Evolutionary conservation across 2,329 filamentous ascomycete genomes (phyloP), one percentile per base, ranked within the genome.

Genomic region (Kalmusia sp.): DNA sequence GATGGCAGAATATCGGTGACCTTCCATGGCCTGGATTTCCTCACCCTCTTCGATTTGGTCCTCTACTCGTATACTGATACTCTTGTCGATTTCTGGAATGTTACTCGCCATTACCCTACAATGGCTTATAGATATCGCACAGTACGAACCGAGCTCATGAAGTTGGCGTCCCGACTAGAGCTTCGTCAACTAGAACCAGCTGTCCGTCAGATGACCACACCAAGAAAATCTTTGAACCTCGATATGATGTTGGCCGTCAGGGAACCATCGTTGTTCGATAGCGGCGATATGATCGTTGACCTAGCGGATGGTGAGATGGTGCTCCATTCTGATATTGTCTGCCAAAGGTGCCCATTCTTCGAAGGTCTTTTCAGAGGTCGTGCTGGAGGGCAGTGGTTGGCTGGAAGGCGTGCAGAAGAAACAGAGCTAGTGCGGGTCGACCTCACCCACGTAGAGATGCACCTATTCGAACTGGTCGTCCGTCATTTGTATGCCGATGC

Each of bases 321-420:
- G 12, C 87, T 89, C 1, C 95, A 99, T 66, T 93, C 91, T 59
- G 81, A 87, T 4, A 74, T 98, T 3, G 73, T 97, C 30, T 93
- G 92, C 60, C 87, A 88, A 65, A 83, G 95, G 60, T 97, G 93
- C 64, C 92, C 92, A 0, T 99, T 97, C 80, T 99, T 99, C 60
- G 82, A 93, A 58, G 90, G 90, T 1, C 81, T 99, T 37, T 98
- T 97, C 73, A 82, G 91, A 63, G 95, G 95, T n/a, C 87, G 92
- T 37, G 91, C 95, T 6, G 83, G 84, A 34, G 95, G 95, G 0
- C 84, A 85, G 62, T 99, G 95, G 95, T 81, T 99, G 17, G 83
- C 87, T 43, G 83, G 84, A 27, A 85, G 92, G 48, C 85, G 86
- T n/a, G 77, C 82, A 46, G 75, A 54, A 68, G 65, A 72, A 5